A percentile compares a stretch with the other conserved stretches of the same genome.
Evolutionary conservation across 31 red algal genomes (phyloP).

Genomic region (Odonthalia washingtoniensis): DNA sequence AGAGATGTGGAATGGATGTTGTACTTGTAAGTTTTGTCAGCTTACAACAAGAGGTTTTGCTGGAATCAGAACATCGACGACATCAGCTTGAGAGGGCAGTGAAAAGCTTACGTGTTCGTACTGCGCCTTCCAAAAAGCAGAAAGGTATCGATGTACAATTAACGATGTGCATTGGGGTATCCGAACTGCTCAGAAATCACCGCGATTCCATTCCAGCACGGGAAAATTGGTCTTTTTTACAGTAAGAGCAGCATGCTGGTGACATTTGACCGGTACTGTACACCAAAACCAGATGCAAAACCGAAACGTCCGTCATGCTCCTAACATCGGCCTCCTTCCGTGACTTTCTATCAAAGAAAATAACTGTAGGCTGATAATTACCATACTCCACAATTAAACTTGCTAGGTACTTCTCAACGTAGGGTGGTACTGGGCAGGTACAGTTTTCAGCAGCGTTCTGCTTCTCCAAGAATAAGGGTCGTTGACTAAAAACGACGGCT

Average conservation of each 20-base stretch:
- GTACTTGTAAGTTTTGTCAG: conserved; percentile 28
- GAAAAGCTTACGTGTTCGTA: conserved; percentile 43
- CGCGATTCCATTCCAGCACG: conserved; percentile 33
- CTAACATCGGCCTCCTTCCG: conserved; percentile 46
- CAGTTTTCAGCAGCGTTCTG: not conserved
- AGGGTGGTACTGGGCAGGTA: conserved; percentile 5
- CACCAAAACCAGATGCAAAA: not conserved
- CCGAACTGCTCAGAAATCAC: no score
- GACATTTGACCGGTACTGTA: not conserved
- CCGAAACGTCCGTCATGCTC: conserved; percentile 30
- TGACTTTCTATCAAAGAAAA: conserved; percentile 12
- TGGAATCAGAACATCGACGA: conserved; percentile 34
- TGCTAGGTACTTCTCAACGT: conserved; percentile 32
- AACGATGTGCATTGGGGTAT: conserved; percentile 26
- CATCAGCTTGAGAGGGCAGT: conserved; percentile 31
- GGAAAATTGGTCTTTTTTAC: not conserved
- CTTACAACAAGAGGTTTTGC: conserved; percentile 16
- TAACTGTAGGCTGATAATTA: not conserved
- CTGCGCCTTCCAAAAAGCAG: conserved; percentile 40
- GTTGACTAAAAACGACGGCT: conserved; percentile 26
- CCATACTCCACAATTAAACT: not conserved
- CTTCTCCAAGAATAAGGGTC: conserved; percentile 11
- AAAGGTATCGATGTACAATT: conserved; percentile 33
- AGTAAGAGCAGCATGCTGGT: conserved; percentile 35
- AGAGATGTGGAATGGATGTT: conserved; percentile 25